A percentile compares a stretch with the other conserved stretches of the same genome.
phyloP scores from a whole-genome alignment of 495 filamentous ascomycete species.

The Rhypophila decipiens region DNA sequence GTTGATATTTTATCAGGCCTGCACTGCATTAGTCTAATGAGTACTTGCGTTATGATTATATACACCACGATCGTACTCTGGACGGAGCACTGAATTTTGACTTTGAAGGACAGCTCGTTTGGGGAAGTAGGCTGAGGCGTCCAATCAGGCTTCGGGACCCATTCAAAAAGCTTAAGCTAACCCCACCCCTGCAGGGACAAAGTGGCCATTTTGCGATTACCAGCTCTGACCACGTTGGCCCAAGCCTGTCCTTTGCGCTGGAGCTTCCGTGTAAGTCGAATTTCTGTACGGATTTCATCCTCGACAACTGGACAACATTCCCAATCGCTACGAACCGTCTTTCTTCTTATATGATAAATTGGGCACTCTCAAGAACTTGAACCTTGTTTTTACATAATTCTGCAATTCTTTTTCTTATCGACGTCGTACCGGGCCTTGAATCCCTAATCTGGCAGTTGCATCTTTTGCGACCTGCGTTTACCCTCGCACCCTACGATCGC shows the following conservation, averaged over 20 bases:
- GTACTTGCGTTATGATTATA: background rate
- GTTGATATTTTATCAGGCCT: background rate
- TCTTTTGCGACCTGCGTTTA: background rate
- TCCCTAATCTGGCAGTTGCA: background rate
- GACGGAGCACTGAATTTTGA: too few relatives aligned
- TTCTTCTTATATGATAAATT: too few relatives aligned
- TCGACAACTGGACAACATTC: too few relatives aligned
- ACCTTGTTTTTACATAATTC: background rate
- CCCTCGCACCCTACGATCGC: background rate
- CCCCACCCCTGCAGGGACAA: background rate
- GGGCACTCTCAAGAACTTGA: background rate
- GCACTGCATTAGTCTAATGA: background rate
- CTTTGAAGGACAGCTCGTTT: too few relatives aligned
- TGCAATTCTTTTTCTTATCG: background rate
- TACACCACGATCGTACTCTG: too few relatives aligned
- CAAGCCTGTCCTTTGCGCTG: constrained; percentile 7
- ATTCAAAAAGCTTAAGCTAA: background rate
- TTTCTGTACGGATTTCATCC: background rate
- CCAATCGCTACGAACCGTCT: too few relatives aligned
- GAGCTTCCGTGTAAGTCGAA: constrained; percentile 10
- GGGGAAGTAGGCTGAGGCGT: too few relatives aligned
- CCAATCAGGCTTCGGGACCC: background rate
- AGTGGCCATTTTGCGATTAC: background rate
- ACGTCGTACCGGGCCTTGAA: background rate
- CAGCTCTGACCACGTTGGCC: constrained; percentile 26